These are phyloP conservation scores for Irpex sp. DNA, from an alignment of 1,284 basidiomycete species.

Conservation along the genomic window DNA sequence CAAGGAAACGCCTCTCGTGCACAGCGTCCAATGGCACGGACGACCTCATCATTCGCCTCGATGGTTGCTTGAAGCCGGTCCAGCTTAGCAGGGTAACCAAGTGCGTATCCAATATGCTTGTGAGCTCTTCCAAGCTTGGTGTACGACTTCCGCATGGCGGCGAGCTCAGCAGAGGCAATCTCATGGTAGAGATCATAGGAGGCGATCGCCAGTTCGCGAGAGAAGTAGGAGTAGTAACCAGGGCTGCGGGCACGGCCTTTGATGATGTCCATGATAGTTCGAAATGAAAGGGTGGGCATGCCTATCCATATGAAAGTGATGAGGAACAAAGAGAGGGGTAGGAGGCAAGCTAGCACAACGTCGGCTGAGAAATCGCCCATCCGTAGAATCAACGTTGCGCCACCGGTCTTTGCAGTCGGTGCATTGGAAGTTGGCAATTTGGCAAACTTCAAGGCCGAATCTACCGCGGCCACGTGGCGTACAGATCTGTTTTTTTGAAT, in stretches of 20 bases:
- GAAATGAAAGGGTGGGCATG: constrained; percentile 7
- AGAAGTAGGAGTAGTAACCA: constrained; percentile 19
- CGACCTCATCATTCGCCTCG: constrained; percentile 41
- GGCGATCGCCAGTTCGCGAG: constrained; percentile 20
- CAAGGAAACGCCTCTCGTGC: constrained; percentile 27
- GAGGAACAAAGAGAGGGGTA: constrained; percentile 19
- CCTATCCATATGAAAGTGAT: constrained; percentile 17
- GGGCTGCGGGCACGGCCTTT: constrained; percentile 10
- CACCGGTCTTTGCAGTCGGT: too few species aligned
- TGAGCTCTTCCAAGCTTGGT: constrained; percentile 20
- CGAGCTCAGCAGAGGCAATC: constrained; percentile 20
- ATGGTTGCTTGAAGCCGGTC: constrained; percentile 41
- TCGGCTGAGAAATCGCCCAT: constrained; percentile 12
- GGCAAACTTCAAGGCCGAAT: too few species aligned
- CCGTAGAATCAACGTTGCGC: not conserved
- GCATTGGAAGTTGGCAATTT: too few species aligned
- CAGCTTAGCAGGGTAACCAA: constrained; percentile 54
- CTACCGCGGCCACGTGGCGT: too few species aligned
- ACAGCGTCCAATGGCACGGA: constrained; percentile 42
- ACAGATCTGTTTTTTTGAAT: too few species aligned
- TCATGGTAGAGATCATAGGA: constrained; percentile 25
- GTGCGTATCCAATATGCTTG: constrained; percentile 44
- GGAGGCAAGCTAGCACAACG: constrained; percentile 17
- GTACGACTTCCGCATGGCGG: constrained; percentile 24
- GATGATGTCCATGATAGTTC: constrained; percentile 17